Percentiles rank a stretch among this genome's conserved stretches.
Evolutionary conservation across 2,329 filamentous ascomycete genomes (phyloP).

Genomic region (Xylaria sp.): DNA sequence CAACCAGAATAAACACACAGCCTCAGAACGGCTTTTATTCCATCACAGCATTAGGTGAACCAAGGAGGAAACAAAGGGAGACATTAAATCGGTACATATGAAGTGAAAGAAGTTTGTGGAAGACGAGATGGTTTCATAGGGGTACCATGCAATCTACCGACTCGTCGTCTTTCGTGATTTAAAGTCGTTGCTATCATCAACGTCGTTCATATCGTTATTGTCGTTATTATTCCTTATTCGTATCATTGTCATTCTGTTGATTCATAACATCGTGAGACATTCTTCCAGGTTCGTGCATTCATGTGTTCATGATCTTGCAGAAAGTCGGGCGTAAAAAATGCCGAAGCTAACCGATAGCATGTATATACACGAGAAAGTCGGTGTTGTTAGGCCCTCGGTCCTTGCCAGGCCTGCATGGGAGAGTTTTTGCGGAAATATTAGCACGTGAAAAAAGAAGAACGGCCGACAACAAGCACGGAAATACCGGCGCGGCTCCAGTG

Average conservation of each 20-base stretch:
- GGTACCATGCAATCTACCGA: constrained; percentile 29
- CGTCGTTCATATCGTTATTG: constrained; percentile 9
- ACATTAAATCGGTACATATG: not conserved
- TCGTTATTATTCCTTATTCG: constrained; percentile 9
- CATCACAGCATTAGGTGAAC: not conserved
- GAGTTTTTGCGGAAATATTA: not conserved
- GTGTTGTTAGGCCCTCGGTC: not conserved
- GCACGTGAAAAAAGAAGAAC: not conserved
- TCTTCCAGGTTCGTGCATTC: not conserved
- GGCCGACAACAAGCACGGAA: not conserved
- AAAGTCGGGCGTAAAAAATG: not conserved
- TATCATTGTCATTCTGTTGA: not conserved
- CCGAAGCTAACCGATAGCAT: not conserved
- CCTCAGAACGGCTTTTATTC: not conserved
- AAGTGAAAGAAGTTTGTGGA: not conserved
- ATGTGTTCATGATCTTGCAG: not conserved
- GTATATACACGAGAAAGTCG: not conserved
- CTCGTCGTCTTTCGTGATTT: not conserved
- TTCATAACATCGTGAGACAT: constrained; percentile 5
- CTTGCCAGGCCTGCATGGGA: not conserved
- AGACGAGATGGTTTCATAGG: not conserved
- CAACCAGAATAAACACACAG: not conserved
- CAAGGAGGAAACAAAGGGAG: not conserved
- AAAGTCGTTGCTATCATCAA: constrained; percentile 11
- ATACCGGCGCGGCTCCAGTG: not conserved